Base-by-base conservation (phyloP, 495 filamentous ascomycete species). In the Hypoxylon trugodes region DNA sequence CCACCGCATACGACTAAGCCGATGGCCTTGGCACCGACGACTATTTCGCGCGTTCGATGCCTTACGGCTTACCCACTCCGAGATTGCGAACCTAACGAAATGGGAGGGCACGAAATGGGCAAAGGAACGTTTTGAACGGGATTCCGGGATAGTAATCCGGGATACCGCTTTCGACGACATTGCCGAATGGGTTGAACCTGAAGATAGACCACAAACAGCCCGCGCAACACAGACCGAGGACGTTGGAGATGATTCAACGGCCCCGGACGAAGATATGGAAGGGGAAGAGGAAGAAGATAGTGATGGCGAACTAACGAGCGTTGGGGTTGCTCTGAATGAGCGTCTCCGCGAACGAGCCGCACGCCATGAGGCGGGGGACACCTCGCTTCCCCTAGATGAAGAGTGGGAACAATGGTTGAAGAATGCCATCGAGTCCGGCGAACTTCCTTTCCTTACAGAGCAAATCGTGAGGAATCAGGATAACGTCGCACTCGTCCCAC, bases 81-180 rank as follows among this genome's bases (percentile, higher is more conserved):
- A 97, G 68, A 96, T 97, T 60, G 78, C 83, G 1, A 83, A 79
- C 9, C 77, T 97, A 57, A 96, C 93, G 60, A 89, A 89, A 68
- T 97, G 93, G 93, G 91, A 96, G 71, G 93, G 93, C n/a, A 96
- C 93, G 47, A 89, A 89, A 65, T 96, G 89, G 80, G 93, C 93
- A 24, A 89, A 92, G 57, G 87, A 94, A 70, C 85, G 88, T 10
- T 96, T 89, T 71, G 93, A 97, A 77, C 78, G 79, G 36, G 91
- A 96, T 69, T 86, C 91, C 66, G 86, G 87, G 2, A 79, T 89
- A 41, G 79, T 68, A 16, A 91, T 97, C 63, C 74, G 75, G 55
- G 93, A 97, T 72, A 96, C 93, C 2, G 92, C 92, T 1, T 86
- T 86, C 52, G 84, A 90, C 67, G 83, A 80, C 12, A 87, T 96